phyloP scores from a whole-genome alignment of 441 rosid genomes.

The Adansonia gregorii region DNA sequence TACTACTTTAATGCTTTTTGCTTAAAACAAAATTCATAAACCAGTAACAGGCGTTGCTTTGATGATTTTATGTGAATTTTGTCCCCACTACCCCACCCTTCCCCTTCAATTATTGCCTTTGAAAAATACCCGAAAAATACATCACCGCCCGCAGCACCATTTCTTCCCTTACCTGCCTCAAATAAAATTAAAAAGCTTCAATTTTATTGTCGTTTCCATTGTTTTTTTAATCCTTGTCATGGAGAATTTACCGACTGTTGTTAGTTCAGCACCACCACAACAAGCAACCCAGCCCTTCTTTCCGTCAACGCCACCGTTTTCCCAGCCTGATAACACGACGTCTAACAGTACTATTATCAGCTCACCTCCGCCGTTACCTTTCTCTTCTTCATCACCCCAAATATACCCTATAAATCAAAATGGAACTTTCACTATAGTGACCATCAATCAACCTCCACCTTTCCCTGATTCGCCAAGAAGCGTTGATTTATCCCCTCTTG shows the following conservation, averaged over 20 bases:
- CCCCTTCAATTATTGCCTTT: constrained; percentile 33
- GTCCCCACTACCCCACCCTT: constrained; percentile 20
- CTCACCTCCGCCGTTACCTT: constrained; percentile 16
- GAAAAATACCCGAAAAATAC: neutral
- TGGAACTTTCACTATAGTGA: neutral
- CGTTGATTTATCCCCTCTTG: constrained; percentile 69
- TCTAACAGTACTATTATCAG: neutral
- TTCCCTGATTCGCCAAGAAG: constrained; percentile 59
- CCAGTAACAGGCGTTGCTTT: constrained; percentile 1
- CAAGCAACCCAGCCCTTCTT: neutral
- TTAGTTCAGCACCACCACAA: constrained; percentile 37
- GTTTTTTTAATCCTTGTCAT: constrained; percentile 20
- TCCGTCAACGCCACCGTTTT: neutral
- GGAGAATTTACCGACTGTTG: constrained; percentile 49
- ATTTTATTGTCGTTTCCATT: constrained; percentile 9
- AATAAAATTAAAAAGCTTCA: neutral
- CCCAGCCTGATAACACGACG: constrained; percentile 12
- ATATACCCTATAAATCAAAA: constrained; percentile 17
- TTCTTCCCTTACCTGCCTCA: constrained; percentile 6
- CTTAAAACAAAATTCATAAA: neutral
- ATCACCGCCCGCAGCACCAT: constrained; percentile 20
- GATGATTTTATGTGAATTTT: constrained; percentile 15
- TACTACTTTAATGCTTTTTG: neutral
- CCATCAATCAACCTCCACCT: constrained; percentile 46
- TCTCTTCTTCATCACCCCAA: neutral